Conservation (phyloP, 2,329 filamentous ascomycete species). For the Pyrenochaeta sp. region DNA sequence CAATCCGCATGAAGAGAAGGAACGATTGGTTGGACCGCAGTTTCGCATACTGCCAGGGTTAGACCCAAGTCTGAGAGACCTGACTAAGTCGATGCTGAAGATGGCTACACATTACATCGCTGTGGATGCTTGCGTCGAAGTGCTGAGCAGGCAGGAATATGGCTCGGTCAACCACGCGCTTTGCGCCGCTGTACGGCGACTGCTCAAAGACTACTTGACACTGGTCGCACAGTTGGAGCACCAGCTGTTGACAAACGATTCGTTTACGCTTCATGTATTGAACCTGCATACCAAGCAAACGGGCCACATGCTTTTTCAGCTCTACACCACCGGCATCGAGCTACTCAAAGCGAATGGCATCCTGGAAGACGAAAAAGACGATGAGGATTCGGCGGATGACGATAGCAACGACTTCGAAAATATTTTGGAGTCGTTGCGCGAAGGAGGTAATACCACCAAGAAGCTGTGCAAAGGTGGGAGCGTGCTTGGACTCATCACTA, state of each 20-base stretch:
- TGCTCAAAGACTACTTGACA: constrained; percentile 91
- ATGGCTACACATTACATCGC: constrained; percentile 95
- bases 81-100: constrained; percentile 87
- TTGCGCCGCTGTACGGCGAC: constrained; percentile 90
- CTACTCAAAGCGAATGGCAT: constrained; percentile 87
- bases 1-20: constrained; percentile 84
- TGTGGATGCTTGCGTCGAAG: constrained; percentile 90
- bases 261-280: constrained; percentile 91
- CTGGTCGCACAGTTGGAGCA: constrained; percentile 93
- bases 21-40: constrained; percentile 80
- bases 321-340: constrained; percentile 81
- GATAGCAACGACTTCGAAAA: constrained; percentile 89
- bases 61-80: constrained; percentile 88
- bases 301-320: constrained; percentile 87
- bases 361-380: constrained; percentile 75
- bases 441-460: constrained; percentile 86
- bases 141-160: constrained; percentile 91
- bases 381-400: constrained; percentile 71
- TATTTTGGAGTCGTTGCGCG: constrained; percentile 86
- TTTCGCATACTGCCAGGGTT: constrained; percentile 84
- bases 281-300: constrained; percentile 92
- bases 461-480: constrained; percentile 97
- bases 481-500: constrained; percentile 87
- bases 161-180: constrained; percentile 94
- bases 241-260: constrained; percentile 86